Percentiles rank a stretch among this genome's conserved stretches.
Evolutionary conservation across 495 filamentous ascomycete species (phyloP).

Genomic region (Choiromyces venosus): DNA sequence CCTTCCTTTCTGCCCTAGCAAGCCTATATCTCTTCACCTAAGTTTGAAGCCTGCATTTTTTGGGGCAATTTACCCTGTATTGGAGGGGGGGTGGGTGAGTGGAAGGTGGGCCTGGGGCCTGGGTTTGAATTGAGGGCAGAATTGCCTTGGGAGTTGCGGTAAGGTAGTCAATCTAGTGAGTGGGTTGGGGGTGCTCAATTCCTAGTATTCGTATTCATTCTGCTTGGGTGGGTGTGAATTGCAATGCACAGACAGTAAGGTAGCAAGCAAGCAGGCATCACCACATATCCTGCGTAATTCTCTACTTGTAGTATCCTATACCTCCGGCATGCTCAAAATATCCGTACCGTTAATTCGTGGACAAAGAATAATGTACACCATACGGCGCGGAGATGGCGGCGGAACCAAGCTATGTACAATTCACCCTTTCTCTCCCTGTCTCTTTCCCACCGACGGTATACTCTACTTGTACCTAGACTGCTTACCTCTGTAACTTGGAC

Average conservation of each 20-base stretch:
- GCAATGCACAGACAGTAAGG: background rate
- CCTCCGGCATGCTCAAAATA: background rate
- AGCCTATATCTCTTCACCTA: background rate
- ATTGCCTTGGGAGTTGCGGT: background rate
- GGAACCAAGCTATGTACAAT: background rate
- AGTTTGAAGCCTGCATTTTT: background rate
- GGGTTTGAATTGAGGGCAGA: background rate
- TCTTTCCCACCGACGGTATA: background rate
- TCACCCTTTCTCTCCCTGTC: background rate
- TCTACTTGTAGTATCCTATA: background rate
- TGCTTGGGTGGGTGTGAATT: background rate
- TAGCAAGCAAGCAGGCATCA: too few species aligned
- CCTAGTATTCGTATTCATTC: background rate
- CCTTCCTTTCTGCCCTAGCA: background rate
- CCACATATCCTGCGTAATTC: background rate
- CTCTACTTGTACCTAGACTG: background rate
- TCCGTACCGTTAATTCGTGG: background rate
- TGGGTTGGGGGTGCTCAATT: background rate
- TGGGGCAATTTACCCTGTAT: background rate
- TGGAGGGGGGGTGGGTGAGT: background rate
- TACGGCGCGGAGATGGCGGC: background rate
- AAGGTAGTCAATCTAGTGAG: too few species aligned
- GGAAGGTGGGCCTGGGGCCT: background rate
- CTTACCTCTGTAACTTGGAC: background rate
- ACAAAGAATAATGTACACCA: background rate